These are phyloP conservation scores for Claviceps humidiphila DNA, from an alignment of 2,329 filamentous ascomycete genomes.

Conservation along the genomic window DNA sequence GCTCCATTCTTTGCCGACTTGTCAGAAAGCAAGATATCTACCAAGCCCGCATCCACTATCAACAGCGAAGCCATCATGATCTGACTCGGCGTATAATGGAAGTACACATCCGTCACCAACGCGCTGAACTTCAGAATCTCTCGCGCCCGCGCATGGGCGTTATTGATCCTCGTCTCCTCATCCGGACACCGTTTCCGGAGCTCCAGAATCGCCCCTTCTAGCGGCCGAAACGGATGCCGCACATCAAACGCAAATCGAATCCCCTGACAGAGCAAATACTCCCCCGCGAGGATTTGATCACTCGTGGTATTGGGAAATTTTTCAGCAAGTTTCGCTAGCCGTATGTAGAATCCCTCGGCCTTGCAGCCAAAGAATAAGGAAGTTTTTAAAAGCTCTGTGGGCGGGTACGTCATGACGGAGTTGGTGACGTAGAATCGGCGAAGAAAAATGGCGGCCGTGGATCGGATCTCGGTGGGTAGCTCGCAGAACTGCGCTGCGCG, in stretches of 20 bases:
- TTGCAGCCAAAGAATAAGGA: constrained; percentile 90
- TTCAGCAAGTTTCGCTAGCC: constrained; percentile 49
- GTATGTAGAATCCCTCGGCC: constrained; percentile 71
- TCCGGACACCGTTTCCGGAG: constrained; percentile 54
- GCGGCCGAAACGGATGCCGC: constrained; percentile 73
- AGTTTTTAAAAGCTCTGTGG: constrained; percentile 76
- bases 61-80: constrained; percentile 77
- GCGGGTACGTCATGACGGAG: constrained; percentile 91
- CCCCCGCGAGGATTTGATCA: constrained; percentile 77
- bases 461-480: constrained; percentile 35
- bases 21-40: constrained; percentile 31
- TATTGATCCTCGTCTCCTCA: constrained; percentile 36
- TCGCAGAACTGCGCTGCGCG: constrained; percentile 42
- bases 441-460: constrained; percentile 76
- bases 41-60: constrained; percentile 56
- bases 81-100: constrained; percentile 87
- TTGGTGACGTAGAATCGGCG: constrained; percentile 93
- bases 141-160: constrained; percentile 60
- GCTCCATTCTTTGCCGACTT: constrained; percentile 15
- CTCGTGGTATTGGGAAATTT: constrained; percentile 57
- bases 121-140: constrained; percentile 67
- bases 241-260: constrained; percentile 91
- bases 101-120: constrained; percentile 87
- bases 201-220: constrained; percentile 81
- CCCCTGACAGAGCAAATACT: constrained; percentile 85